phyloP scores from a whole-genome alignment of 2,329 filamentous ascomycete species.

The Fusarium metavorans region DNA sequence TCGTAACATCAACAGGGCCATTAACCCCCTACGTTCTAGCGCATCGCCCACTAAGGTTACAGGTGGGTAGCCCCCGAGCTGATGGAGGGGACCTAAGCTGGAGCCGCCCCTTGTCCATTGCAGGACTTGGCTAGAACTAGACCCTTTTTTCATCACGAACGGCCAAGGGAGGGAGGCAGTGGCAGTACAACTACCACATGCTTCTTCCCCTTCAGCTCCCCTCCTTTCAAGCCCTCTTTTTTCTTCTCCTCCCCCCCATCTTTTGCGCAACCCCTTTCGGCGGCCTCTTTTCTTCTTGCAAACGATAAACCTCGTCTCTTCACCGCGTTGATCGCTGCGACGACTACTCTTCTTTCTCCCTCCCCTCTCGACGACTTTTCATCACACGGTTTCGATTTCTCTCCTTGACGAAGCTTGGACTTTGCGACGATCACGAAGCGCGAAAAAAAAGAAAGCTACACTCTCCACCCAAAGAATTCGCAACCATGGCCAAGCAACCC shows the following conservation, averaged over 20 bases:
- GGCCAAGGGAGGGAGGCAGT: background rate
- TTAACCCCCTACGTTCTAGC: conserved; percentile 8
- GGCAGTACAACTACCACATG: conserved; percentile 10
- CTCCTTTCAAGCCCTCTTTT: background rate
- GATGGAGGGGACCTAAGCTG: background rate
- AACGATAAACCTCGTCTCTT: background rate
- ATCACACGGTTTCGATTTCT: background rate
- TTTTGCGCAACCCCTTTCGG: conserved; percentile 2
- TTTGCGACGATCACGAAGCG: conserved; percentile 5
- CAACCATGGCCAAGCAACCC: conserved; percentile 39
- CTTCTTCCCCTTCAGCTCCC: conserved; percentile 5
- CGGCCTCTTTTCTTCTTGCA: conserved; percentile 2
- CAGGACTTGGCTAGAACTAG: conserved; percentile 1
- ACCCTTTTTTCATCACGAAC: background rate
- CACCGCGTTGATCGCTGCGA: conserved; percentile 8
- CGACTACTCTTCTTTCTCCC: background rate
- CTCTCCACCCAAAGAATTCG: background rate
- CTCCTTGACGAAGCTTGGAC: conserved; percentile 2
- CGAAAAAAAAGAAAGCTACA: background rate
- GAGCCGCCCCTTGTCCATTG: background rate
- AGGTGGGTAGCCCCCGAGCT: conserved; percentile 1
- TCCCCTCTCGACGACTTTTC: background rate
- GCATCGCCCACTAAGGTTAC: conserved; percentile 12
- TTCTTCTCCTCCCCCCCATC: background rate
- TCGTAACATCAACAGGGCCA: background rate